Evolutionary conservation across 2,329 filamentous ascomycete genomes (phyloP).

Genomic region (Pseudocercospora fuligena): DNA sequence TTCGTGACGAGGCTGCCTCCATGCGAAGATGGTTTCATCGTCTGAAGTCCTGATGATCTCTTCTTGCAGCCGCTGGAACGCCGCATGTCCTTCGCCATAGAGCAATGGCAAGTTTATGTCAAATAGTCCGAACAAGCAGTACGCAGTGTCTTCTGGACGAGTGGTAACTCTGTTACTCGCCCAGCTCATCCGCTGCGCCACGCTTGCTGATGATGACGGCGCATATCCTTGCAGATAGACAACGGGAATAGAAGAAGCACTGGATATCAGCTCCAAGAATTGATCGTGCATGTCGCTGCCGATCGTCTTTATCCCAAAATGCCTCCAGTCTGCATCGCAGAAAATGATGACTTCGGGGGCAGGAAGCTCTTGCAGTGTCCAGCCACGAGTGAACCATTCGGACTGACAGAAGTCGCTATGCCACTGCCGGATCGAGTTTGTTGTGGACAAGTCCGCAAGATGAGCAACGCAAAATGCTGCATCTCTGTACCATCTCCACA

Average conservation of each 20-base stretch:
- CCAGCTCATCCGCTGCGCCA: constrained; percentile 21
- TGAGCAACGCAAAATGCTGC: background rate
- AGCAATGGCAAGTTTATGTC: constrained; percentile 44
- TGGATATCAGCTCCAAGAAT: background rate
- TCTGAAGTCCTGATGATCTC: constrained; percentile 13
- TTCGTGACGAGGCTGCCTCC: background rate
- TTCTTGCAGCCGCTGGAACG: constrained; percentile 17
- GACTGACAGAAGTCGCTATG: constrained; percentile 3
- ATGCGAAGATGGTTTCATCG: constrained; percentile 9
- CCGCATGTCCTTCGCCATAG: constrained; percentile 14
- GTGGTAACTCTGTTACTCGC: constrained; percentile 15
- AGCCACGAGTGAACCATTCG: constrained; percentile 13
- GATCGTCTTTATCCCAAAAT: constrained; percentile 2
- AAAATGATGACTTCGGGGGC: constrained; percentile 19
- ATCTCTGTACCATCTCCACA: constrained; percentile 12
- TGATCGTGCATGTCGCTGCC: no score
- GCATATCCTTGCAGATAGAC: background rate
- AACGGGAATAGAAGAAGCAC: background rate
- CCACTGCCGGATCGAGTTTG: background rate
- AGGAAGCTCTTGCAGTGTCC: constrained; percentile 25
- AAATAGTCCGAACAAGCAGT: constrained; percentile 52
- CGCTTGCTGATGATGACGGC: background rate
- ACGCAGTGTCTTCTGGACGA: constrained; percentile 48
- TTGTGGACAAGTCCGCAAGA: background rate
- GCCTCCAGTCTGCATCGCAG: constrained; percentile 16